A percentile compares a stretch with the other conserved stretches of the same genome.
Conservation (phyloP, 1,284 basidiomycete genomes). For the Cutaneotrichosporon curvatum region DNA sequence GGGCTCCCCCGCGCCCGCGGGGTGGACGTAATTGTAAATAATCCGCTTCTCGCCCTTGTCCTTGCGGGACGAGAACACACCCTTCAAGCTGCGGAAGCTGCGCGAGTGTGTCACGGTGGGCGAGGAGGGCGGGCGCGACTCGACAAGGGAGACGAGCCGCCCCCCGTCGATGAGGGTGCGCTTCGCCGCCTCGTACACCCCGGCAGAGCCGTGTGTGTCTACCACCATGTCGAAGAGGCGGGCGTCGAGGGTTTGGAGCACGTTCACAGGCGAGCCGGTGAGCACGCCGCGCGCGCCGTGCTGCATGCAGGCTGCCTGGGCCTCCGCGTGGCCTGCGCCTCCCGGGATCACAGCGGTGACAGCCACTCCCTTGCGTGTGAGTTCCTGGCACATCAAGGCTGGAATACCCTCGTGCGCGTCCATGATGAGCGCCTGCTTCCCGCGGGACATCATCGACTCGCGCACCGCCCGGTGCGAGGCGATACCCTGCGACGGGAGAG, state of each 20-base stretch:
- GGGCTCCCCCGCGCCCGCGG: conserved; percentile 37
- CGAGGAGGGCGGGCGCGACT: not conserved
- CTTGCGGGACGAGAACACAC: not conserved
- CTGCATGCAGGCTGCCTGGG: conserved; percentile 27
- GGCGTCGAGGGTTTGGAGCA: conserved; percentile 39
- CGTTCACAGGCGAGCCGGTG: conserved; percentile 31
- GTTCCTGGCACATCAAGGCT: conserved; percentile 66
- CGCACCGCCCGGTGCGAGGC: conserved; percentile 69
- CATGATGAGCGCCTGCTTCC: conserved; percentile 58
- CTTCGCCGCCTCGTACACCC: conserved; percentile 64
- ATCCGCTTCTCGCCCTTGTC: not conserved
- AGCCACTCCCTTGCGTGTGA: conserved; percentile 46
- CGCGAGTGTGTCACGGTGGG: not conserved
- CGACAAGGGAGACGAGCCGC: conserved; percentile 13
- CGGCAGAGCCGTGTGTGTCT: conserved; percentile 70
- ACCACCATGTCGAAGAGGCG: conserved; percentile 63
- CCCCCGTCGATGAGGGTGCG: conserved; percentile 52
- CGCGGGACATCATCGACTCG: conserved; percentile 43
- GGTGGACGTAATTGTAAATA: conserved; percentile 24
- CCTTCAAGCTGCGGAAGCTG: not conserved
- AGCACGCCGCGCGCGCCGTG: conserved; percentile 42
- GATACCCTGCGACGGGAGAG: conserved; percentile 67
- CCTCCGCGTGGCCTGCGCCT: conserved; percentile 27
- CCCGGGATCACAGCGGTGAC: conserved; percentile 41
- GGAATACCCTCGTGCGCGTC: conserved; percentile 69